Conservation (phyloP, 176 grass and related monocot genomes). For the Triticum urartu region DNA sequence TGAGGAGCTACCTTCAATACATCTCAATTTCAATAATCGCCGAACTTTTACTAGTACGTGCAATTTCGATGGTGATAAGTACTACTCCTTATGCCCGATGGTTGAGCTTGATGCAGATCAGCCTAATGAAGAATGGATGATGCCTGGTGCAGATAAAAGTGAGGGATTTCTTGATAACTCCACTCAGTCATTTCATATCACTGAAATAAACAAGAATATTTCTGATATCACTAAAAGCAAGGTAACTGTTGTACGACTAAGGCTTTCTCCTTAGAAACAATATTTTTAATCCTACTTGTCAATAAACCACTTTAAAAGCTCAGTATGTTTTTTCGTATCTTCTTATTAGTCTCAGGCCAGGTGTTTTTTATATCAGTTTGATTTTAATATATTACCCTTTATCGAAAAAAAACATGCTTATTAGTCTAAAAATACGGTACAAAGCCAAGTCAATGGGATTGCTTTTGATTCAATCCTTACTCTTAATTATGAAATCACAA, state of each 20-base stretch:
- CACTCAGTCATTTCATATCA: conserved; percentile 9
- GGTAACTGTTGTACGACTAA: conserved; percentile 25
- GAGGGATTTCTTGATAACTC: neutral
- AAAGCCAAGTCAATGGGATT: neutral
- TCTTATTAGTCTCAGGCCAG: neutral
- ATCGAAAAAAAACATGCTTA: neutral
- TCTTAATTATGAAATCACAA: neutral
- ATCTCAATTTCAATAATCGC: neutral
- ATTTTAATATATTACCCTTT: too few species aligned
- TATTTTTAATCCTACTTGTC: neutral
- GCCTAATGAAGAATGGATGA: conserved; percentile 6
- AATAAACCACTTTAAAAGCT: neutral
- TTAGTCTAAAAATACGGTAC: neutral
- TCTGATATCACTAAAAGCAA: conserved; percentile 45
- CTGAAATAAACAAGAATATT: conserved; percentile 38
- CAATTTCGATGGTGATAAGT: conserved; percentile 19
- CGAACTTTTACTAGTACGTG: neutral
- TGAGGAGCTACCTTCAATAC: neutral
- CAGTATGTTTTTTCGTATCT: neutral
- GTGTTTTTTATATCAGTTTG: too few species aligned
- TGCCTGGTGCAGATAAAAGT: neutral
- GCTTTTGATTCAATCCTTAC: neutral
- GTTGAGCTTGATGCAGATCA: neutral
- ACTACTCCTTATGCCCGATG: neutral
- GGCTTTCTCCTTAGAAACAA: neutral